Evolutionary conservation across 345 rosid species (phyloP).

Genomic region (Angophora floribunda): DNA sequence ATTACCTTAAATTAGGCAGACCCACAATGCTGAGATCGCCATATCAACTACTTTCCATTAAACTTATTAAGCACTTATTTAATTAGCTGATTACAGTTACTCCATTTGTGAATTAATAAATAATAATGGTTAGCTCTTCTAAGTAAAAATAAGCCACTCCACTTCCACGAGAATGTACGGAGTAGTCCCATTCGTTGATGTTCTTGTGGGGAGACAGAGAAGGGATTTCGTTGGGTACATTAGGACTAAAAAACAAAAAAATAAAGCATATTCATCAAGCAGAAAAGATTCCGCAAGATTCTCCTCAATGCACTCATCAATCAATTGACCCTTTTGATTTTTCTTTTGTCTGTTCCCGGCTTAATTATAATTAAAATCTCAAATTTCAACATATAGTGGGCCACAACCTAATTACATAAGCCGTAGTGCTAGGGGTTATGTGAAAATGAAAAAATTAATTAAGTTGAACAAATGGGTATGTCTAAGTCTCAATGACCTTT

Average conservation of each 20-base stretch:
- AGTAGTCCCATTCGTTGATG: not conserved
- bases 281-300: not conserved
- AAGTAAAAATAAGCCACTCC: not conserved
- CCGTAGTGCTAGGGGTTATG: not conserved
- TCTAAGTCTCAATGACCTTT: not conserved
- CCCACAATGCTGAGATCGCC: not conserved
- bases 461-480: not conserved
- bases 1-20: not conserved
- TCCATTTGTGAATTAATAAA: not conserved
- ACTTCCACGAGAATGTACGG: not conserved
- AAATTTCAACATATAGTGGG: not conserved
- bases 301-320: not conserved
- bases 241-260: not conserved
- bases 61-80: not conserved
- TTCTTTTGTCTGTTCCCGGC: not conserved
- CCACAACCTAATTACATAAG: not conserved
- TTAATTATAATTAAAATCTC: not conserved
- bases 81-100: not conserved
- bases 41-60: not conserved
- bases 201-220: not conserved
- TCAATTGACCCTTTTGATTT: not conserved
- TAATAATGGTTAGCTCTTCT: not conserved
- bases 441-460: not conserved
- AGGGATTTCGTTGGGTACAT: not conserved
- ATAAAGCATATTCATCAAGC: not conserved